Evolutionary conservation across 2,329 filamentous ascomycete genomes (phyloP), one percentile per base, ranked within the genome.

Genomic region (Fonsecaea erecta): DNA sequence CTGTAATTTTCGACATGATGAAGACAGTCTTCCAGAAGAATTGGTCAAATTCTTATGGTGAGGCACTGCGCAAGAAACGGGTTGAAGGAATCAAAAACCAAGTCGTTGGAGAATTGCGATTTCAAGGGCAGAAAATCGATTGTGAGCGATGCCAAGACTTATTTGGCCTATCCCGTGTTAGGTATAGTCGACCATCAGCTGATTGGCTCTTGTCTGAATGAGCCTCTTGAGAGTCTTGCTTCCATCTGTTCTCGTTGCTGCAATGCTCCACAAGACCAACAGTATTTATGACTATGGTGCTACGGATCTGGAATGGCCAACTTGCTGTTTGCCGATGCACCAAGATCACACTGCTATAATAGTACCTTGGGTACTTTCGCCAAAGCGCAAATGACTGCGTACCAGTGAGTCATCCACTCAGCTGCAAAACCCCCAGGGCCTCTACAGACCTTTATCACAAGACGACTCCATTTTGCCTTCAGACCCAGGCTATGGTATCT

Each of bases 11-110:
- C 68, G 82, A 84, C 82, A 84, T 84, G 75, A 75, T 82, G 81
- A 75, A 73, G 86, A 86, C 89, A 90, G 90, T 93, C 90, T 93
- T 91, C 90, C 90, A 91, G 85, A 90, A 91, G 88, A 90, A 81
- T 80, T 81, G 68, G 69, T 74, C 69, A 71, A 68, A 74, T 86
- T 89, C 88, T 90, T 90, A 87, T 90, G 89, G 89, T 91, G 87
- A 85, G 86, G 86, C 79, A 80, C 83, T 81, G 77, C 78, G 81
- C 77, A 75, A 70, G 65, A 62, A 62, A 35, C 59, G 59, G 55
- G 24, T 63, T 35, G 28, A 8, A 43, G 35, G 35, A 26, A 52
- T 32, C 43, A 53, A 26, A 51, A 34, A 34, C 32, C 28, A 40
- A 40, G 30, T 26, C 1, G n/a, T n/a, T 9, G 34, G 34, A 18